Evolutionary conservation across 2,329 filamentous ascomycete species (phyloP).

Genomic region (Pyricularia grisea): DNA sequence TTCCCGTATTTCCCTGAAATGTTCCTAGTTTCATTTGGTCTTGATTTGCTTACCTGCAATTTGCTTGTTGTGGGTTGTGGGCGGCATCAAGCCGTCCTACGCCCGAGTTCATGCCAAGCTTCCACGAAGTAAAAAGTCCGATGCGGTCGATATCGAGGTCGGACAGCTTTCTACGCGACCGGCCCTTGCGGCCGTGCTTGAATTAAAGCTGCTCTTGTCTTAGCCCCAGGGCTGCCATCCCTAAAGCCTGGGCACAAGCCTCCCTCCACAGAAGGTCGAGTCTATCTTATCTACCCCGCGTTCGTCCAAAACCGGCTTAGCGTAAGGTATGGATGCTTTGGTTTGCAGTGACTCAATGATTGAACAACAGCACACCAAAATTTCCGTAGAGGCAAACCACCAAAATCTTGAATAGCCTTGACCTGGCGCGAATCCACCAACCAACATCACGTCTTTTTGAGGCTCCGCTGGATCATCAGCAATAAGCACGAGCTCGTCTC

Average conservation of each 20-base stretch:
- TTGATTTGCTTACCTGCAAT: background rate
- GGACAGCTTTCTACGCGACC: background rate
- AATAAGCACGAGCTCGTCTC: background rate
- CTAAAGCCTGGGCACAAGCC: background rate
- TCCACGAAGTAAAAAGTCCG: background rate
- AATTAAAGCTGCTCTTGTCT: background rate
- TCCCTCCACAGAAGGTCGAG: background rate
- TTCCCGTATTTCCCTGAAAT: background rate
- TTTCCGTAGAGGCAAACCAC: slow-evolving; percentile 1
- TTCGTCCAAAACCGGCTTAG: background rate
- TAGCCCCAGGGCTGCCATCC: background rate
- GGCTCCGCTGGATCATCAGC: background rate
- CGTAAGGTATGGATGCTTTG: background rate
- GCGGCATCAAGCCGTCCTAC: background rate
- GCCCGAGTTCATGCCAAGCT: background rate
- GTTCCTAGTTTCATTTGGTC: background rate
- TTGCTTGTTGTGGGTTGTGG: background rate
- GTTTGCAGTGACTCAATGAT: slow-evolving; percentile 2
- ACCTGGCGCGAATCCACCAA: slow-evolving; percentile 1
- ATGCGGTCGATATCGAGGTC: background rate
- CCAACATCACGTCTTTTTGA: background rate
- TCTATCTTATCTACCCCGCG: slow-evolving; percentile 2
- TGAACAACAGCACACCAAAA: slow-evolving; percentile 5
- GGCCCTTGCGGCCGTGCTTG: background rate
- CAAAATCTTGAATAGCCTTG: slow-evolving; percentile 4